These are phyloP conservation scores for Dioszegia crocea DNA, from an alignment of 768 basidiomycete species.

Conservation along the genomic window DNA sequence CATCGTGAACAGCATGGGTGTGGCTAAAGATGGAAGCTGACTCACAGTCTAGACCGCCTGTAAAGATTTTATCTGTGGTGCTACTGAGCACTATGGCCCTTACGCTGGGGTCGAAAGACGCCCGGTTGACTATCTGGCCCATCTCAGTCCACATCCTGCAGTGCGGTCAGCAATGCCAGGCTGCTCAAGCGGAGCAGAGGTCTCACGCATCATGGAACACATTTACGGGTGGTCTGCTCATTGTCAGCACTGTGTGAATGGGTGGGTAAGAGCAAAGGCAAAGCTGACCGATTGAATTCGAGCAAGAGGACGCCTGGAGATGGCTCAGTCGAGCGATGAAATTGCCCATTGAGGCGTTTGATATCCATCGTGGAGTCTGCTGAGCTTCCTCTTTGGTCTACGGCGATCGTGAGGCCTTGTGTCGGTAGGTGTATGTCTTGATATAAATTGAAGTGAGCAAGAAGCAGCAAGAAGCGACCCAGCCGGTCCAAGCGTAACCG, in stretches of 20 bases:
- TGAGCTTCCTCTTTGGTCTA: background rate
- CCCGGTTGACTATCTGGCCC: constrained; percentile 59
- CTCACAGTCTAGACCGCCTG: constrained; percentile 77
- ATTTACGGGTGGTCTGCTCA: constrained; percentile 45
- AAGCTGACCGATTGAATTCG: constrained; percentile 38
- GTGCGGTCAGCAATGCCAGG: background rate
- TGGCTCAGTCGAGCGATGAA: constrained; percentile 21
- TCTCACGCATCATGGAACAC: constrained; percentile 44
- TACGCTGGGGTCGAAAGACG: constrained; percentile 59
- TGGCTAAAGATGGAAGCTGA: constrained; percentile 5
- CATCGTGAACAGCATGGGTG: no score
- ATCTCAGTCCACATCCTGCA: constrained; percentile 71
- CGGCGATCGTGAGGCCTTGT: background rate
- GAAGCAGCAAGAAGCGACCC: no score
- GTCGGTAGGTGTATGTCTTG: no score
- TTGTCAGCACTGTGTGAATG: background rate
- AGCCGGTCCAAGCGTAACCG: background rate
- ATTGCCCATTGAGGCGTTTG: constrained; percentile 14
- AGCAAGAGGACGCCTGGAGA: constrained; percentile 27
- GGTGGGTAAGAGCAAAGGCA: background rate
- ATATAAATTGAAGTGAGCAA: no score
- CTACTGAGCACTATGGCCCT: constrained; percentile 72
- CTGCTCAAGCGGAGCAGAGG: background rate
- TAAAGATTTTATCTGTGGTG: constrained; percentile 66
- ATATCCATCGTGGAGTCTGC: constrained; percentile 9